Percentiles rank a stretch among this genome's conserved stretches.
Conservation (phyloP, 306 rosid species). For the Urtica urens region DNA sequence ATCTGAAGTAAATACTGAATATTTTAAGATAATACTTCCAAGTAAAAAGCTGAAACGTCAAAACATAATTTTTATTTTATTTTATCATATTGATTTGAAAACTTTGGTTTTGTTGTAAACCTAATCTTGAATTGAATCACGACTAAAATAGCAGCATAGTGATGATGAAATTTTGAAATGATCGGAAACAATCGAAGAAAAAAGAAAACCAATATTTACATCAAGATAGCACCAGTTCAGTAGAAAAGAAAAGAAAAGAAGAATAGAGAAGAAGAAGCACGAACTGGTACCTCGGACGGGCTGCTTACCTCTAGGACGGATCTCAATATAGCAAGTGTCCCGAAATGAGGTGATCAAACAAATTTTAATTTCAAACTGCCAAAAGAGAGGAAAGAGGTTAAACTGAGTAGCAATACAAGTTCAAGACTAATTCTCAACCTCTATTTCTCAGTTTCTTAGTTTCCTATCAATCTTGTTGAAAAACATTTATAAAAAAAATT, state of each 20-base stretch:
- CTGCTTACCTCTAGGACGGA: conserved; percentile 64
- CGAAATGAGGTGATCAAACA: conserved; percentile 85
- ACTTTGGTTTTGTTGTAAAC: too few species aligned
- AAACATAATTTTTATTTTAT: too few species aligned
- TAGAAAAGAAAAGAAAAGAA: neutral
- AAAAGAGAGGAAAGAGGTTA: conserved; percentile 16
- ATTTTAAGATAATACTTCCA: neutral
- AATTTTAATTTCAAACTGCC: conserved; percentile 79
- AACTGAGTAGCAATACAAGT: neutral
- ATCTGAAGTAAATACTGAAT: neutral
- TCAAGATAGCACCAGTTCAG: neutral
- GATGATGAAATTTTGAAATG: too few species aligned
- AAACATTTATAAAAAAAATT: neutral
- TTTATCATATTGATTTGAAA: too few species aligned
- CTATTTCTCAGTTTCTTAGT: too few species aligned
- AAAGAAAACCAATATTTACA: too few species aligned
- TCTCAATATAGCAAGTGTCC: conserved; percentile 83
- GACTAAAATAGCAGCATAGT: too few species aligned
- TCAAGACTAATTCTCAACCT: too few species aligned
- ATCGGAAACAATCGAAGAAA: too few species aligned
- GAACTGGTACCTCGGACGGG: conserved; percentile 53
- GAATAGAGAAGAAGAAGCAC: conserved; percentile 10
- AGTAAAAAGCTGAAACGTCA: too few species aligned
- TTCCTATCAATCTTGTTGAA: too few species aligned
- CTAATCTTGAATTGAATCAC: too few species aligned